These are phyloP conservation scores for Russula brevipes DNA, from an alignment of 768 basidiomycete species.

Conservation along the genomic window DNA sequence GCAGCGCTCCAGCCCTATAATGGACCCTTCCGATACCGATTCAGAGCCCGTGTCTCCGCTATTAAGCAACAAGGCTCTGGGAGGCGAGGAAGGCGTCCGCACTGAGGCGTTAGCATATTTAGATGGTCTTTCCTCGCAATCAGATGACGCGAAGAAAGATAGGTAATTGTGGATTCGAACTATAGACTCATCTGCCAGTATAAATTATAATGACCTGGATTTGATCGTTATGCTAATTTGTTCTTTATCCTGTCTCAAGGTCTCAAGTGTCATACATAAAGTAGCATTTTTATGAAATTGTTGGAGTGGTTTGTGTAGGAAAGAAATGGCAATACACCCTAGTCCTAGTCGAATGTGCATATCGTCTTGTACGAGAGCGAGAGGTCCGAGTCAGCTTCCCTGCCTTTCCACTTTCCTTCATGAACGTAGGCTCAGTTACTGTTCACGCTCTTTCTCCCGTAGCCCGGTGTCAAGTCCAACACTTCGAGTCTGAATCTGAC, in stretches of 20 bases:
- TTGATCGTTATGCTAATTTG: conserved; percentile 4
- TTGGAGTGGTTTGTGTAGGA: conserved; percentile 1
- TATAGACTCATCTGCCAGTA: neutral
- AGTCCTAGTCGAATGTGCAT: too few species aligned
- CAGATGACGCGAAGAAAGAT: conserved; percentile 12
- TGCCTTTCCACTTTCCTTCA: neutral
- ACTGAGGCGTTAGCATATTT: neutral
- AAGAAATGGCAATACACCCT: neutral
- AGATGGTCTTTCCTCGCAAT: neutral
- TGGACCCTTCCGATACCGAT: conserved; percentile 14
- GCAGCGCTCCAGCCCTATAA: conserved; percentile 18
- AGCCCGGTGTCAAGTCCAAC: neutral
- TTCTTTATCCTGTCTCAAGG: neutral
- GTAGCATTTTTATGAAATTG: neutral
- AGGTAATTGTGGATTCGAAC: neutral
- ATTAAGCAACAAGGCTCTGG: conserved; percentile 2
- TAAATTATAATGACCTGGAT: neutral
- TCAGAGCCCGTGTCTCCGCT: conserved; percentile 25
- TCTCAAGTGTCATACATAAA: neutral
- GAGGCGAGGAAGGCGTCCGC: neutral
- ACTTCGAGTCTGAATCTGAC: neutral
- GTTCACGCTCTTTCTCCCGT: conserved; percentile 5
- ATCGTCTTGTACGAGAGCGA: too few species aligned
- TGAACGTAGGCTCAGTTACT: neutral
- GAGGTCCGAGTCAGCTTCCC: too few species aligned